Conservation (phyloP, 768 basidiomycete species). For the Russula dissimulans region DNA sequence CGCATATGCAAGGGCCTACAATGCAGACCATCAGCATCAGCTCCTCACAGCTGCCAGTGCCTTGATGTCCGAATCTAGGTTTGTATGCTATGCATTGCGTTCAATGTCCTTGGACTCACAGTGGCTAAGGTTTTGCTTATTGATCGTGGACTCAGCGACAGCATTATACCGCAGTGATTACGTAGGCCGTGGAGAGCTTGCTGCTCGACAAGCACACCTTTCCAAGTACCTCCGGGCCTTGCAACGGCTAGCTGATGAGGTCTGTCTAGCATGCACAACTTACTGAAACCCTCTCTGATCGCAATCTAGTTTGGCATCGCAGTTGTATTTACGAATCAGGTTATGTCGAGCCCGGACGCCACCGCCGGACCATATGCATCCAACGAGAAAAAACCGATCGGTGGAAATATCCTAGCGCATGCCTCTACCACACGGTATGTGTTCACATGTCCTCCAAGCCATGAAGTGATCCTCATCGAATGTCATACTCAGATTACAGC, state of each 20-base stretch:
- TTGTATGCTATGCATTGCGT: slow-evolving; percentile 11
- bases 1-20: slow-evolving; percentile 96
- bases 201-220: slow-evolving; percentile 89
- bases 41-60: slow-evolving; percentile 88
- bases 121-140: slow-evolving; percentile 72
- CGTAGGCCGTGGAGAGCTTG: slow-evolving; percentile 89
- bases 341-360: slow-evolving; percentile 98
- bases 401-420: slow-evolving; percentile 98
- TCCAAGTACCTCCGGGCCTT: slow-evolving; percentile 92
- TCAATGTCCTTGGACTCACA: slow-evolving; percentile 19
- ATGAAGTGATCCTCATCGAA: not conserved
- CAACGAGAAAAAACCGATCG: slow-evolving; percentile 97
- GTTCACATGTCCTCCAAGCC: not conserved
- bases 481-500: slow-evolving; percentile 51
- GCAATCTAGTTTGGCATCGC: slow-evolving; percentile 83
- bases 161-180: slow-evolving; percentile 94
- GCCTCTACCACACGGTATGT: slow-evolving; percentile 89
- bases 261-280: slow-evolving; percentile 28
- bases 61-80: slow-evolving; percentile 99
- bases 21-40: slow-evolving; percentile 93
- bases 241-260: slow-evolving; percentile 93
- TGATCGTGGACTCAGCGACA: slow-evolving; percentile 95
- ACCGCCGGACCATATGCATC: slow-evolving; percentile 79
- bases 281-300: slow-evolving; percentile 9
- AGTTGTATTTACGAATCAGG: slow-evolving; percentile 95